These are phyloP conservation scores for Aspergillus sp. DNA, from an alignment of 2,329 filamentous ascomycete species.

Conservation along the genomic window DNA sequence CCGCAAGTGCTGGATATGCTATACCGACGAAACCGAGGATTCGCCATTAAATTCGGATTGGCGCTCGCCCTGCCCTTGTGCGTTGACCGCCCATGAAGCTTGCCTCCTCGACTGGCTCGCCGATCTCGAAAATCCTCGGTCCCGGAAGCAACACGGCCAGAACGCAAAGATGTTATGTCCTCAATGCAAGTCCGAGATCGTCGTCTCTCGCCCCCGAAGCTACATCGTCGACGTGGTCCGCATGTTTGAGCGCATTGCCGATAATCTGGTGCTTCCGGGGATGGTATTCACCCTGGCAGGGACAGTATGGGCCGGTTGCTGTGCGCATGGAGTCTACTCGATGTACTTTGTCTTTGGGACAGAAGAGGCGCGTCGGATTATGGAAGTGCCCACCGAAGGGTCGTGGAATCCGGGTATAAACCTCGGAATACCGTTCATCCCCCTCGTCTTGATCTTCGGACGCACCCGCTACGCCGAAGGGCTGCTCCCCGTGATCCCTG, in stretches of 20 bases:
- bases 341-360: conserved; percentile 65
- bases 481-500: conserved; percentile 60
- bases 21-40: conserved; percentile 64
- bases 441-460: conserved; percentile 65
- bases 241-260: conserved; percentile 55
- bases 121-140: conserved; percentile 70
- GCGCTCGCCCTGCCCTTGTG: conserved; percentile 88
- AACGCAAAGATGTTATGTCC: conserved; percentile 72
- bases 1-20: conserved; percentile 67
- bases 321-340: conserved; percentile 60
- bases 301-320: conserved; percentile 51
- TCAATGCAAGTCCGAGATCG: conserved; percentile 81
- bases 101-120: conserved; percentile 91
- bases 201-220: conserved; percentile 71
- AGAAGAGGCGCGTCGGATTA: conserved; percentile 57
- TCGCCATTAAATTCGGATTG: conserved; percentile 61
- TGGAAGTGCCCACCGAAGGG: conserved; percentile 40
- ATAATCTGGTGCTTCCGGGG: conserved; percentile 62
- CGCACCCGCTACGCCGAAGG: conserved; percentile 63
- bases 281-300: conserved; percentile 52
- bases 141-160: conserved; percentile 48
- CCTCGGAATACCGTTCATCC: conserved; percentile 65
- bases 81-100: conserved; percentile 82
- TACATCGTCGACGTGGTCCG: conserved; percentile 67
- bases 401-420: conserved; percentile 51